A percentile compares a stretch with the other conserved stretches of the same genome.
These are phyloP conservation scores for Bocquillonia castaneifolia DNA, from an alignment of 441 rosid species.

Conservation along the genomic window DNA sequence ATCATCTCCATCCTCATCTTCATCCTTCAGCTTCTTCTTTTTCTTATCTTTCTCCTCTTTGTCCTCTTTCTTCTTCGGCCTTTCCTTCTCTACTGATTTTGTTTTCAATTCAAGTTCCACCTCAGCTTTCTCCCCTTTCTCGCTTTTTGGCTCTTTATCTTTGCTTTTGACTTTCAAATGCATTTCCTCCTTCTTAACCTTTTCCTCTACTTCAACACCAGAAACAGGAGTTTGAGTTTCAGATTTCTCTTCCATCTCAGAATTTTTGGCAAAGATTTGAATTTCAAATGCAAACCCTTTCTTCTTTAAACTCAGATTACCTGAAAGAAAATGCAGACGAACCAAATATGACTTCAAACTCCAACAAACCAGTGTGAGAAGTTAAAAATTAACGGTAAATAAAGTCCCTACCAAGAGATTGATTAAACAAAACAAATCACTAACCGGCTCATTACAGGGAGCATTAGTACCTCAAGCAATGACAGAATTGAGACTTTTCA, in stretches of 20 bases:
- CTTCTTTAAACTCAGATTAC: constrained; percentile 19
- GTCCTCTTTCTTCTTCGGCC: constrained; percentile 35
- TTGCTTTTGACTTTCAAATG: constrained; percentile 43
- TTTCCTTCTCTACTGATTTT: constrained; percentile 48
- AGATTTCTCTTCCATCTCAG: constrained; percentile 31
- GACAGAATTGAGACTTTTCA: neutral
- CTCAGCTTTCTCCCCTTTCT: constrained; percentile 37
- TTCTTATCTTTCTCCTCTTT: constrained; percentile 24
- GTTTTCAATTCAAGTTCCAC: constrained; percentile 46
- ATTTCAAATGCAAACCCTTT: constrained; percentile 24
- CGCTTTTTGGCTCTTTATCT: constrained; percentile 28
- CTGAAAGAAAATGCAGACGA: constrained; percentile 7
- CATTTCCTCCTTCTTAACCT: constrained; percentile 44
- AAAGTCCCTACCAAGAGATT: neutral
- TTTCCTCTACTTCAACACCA: constrained; percentile 30
- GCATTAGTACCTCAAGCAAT: neutral
- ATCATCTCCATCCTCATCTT: constrained; percentile 6
- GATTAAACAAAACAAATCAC: neutral
- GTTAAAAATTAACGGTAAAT: no score
- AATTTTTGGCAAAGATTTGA: constrained; percentile 1
- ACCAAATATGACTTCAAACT: neutral
- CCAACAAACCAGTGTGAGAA: constrained; percentile 7
- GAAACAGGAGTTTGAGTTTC: constrained; percentile 18
- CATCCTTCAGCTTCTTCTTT: constrained; percentile 19
- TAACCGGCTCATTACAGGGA: neutral